A percentile compares a stretch with the other conserved stretches of the same genome.
These are phyloP conservation scores for Xylariaceae sp. DNA, from an alignment of 2,329 filamentous ascomycete genomes.

Conservation along the genomic window DNA sequence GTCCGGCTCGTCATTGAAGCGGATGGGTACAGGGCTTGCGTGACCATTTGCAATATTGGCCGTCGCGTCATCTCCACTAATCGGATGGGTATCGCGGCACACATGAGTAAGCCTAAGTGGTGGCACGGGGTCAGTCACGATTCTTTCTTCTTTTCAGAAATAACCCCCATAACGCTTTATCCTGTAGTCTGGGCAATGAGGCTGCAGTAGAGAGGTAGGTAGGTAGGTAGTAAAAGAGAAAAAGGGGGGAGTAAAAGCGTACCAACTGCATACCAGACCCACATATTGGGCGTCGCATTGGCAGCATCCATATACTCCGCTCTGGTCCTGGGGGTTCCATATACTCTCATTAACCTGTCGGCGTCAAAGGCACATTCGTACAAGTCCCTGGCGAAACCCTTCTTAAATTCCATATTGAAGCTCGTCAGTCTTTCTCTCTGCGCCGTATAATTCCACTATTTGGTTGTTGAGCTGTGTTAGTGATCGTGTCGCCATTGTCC, in stretches of 20 bases:
- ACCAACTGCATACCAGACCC: conserved; percentile 10
- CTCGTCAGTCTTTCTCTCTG: not conserved
- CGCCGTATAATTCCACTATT: not conserved
- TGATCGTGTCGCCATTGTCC: not conserved
- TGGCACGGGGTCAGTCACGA: not conserved
- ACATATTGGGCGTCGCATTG: not conserved
- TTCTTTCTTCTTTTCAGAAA: not conserved
- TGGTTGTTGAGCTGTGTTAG: not conserved
- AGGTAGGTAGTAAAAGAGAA: not conserved
- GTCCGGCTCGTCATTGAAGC: not conserved
- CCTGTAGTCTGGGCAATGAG: not conserved
- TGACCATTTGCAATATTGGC: not conserved
- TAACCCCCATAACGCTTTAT: not conserved
- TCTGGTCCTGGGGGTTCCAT: no score
- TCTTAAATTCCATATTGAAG: not conserved
- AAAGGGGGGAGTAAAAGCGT: not conserved
- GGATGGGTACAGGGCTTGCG: not conserved
- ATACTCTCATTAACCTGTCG: not conserved
- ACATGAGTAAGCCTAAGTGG: conserved; percentile 13
- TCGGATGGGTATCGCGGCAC: conserved; percentile 5
- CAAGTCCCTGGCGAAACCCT: not conserved
- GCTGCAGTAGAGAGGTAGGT: no score
- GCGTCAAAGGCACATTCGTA: not conserved
- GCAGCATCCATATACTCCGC: not conserved
- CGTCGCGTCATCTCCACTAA: rapidly evolving